Percentiles rank a stretch among this genome's conserved stretches.
Conservation (phyloP, 2,329 filamentous ascomycete genomes). For the Colletotrichum incanum region DNA sequence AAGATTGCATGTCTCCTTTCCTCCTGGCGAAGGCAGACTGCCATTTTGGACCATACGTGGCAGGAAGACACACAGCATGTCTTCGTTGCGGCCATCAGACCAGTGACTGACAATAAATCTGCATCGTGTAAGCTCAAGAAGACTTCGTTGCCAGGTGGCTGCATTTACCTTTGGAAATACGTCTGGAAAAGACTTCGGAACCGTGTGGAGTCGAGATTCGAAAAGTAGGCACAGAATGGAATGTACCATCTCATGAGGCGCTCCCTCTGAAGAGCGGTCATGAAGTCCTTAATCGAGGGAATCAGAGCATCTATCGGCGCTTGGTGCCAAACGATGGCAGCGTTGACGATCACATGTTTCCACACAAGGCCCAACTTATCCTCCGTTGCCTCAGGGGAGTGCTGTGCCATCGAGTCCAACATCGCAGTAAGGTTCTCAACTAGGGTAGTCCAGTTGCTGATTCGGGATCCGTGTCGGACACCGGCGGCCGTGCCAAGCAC, state of each 20-base stretch:
- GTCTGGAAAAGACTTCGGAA: slow-evolving; percentile 86
- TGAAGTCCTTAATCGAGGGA: slow-evolving; percentile 76
- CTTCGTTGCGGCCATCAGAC: slow-evolving; percentile 76
- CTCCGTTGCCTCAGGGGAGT: slow-evolving; percentile 53
- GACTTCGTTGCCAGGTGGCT: neutral
- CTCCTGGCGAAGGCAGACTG: slow-evolving; percentile 68
- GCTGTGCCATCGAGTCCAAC: slow-evolving; percentile 64
- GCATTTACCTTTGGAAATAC: slow-evolving; percentile 81
- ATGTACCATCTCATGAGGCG: slow-evolving; percentile 82
- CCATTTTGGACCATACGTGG: slow-evolving; percentile 74
- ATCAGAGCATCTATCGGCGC: slow-evolving; percentile 86
- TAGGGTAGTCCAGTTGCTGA: slow-evolving; percentile 80
- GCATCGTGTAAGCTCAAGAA: slow-evolving; percentile 44
- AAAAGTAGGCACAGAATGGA: slow-evolving; percentile 86
- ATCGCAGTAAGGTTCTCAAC: slow-evolving; percentile 70
- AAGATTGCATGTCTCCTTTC: slow-evolving; percentile 69
- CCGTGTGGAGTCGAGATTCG: slow-evolving; percentile 79
- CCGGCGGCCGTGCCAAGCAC: slow-evolving; percentile 80
- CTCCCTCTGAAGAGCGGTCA: slow-evolving; percentile 75
- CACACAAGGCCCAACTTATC: slow-evolving; percentile 64
- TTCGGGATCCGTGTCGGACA: slow-evolving; percentile 84
- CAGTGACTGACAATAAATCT: slow-evolving; percentile 85
- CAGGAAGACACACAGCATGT: slow-evolving; percentile 78
- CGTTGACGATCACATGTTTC: slow-evolving; percentile 70
- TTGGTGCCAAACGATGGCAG: slow-evolving; percentile 79